phyloP scores from a whole-genome alignment of 2,329 filamentous ascomycete species.

The Trichoderma afroharzianum region DNA sequence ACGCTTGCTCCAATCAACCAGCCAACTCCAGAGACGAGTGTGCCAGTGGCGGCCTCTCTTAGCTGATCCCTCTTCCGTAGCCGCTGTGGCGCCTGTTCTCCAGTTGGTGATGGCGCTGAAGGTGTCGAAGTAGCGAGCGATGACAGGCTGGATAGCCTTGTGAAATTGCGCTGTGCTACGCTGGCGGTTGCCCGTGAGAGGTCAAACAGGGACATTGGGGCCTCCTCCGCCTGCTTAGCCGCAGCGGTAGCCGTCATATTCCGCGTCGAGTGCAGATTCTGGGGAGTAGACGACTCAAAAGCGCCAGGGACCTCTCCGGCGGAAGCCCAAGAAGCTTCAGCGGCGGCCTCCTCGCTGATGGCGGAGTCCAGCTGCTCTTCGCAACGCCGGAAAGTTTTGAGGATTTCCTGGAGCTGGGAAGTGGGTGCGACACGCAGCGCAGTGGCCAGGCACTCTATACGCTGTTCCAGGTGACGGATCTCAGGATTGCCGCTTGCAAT shows the following conservation, averaged over 20 bases:
- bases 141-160: conserved; percentile 52
- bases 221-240: conserved; percentile 46
- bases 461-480: conserved; percentile 72
- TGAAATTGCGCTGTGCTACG: conserved; percentile 56
- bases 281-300: conserved; percentile 39
- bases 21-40: conserved; percentile 62
- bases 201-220: conserved; percentile 63
- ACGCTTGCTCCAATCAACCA: conserved; percentile 61
- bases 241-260: conserved; percentile 35
- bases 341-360: conserved; percentile 62
- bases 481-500: conserved; percentile 57
- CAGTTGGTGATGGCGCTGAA: conserved; percentile 11
- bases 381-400: conserved; percentile 71
- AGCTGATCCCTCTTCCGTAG: conserved; percentile 70
- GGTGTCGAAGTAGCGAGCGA: conserved; percentile 23
- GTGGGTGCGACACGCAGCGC: conserved; percentile 71
- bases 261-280: conserved; percentile 27
- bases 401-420: conserved; percentile 66
- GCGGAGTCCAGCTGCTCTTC: conserved; percentile 72
- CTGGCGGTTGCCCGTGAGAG: conserved; percentile 59
- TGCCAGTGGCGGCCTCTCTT: conserved; percentile 63
- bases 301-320: conserved; percentile 60
- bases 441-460: conserved; percentile 74
- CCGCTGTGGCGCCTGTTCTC: conserved; percentile 34
- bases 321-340: conserved; percentile 68